Evolutionary conservation across 352 stramenopile species (phyloP).

Genomic region (Thalassiosira gravida): DNA sequence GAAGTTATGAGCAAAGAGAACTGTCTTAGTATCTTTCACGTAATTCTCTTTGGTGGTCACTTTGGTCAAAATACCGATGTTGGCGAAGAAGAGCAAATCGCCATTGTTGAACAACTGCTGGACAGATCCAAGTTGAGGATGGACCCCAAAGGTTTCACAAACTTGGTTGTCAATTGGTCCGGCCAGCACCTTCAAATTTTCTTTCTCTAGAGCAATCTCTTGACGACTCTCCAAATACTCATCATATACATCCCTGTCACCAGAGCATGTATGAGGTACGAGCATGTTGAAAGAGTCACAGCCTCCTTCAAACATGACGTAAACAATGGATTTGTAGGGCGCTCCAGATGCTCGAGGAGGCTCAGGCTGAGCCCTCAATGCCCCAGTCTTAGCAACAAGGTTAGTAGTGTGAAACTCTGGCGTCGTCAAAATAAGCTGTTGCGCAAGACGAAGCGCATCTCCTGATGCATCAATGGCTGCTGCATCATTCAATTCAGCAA

Average conservation of each 20-base stretch:
- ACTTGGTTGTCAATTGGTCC: constrained; percentile 30
- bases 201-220: constrained; percentile 44
- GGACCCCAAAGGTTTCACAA: constrained; percentile 71
- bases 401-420: constrained; percentile 85
- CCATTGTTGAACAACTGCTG: constrained; percentile 73
- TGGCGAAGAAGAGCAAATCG: constrained; percentile 68
- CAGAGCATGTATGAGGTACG: constrained; percentile 60
- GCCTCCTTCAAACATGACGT: constrained; percentile 64
- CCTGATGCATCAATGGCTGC: constrained; percentile 12
- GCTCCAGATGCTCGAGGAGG: constrained; percentile 25
- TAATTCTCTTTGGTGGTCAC: constrained; percentile 62
- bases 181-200: constrained; percentile 40
- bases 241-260: constrained; percentile 55
- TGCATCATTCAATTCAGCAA: constrained; percentile 41
- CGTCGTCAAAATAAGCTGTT: constrained; percentile 5
- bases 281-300: constrained; percentile 75
- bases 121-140: constrained; percentile 56
- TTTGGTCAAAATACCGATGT: constrained; percentile 77
- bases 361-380: constrained; percentile 12
- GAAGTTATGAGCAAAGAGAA: constrained; percentile 78
- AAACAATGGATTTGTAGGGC: constrained; percentile 69
- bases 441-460: constrained; percentile 44
- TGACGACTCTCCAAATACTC: constrained; percentile 51
- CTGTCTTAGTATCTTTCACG: constrained; percentile 59
- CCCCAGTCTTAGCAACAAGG: constrained; percentile 34